These are phyloP conservation scores for Hyphochytrium catenoides DNA, from an alignment of 352 stramenopile genomes.

Conservation along the genomic window DNA sequence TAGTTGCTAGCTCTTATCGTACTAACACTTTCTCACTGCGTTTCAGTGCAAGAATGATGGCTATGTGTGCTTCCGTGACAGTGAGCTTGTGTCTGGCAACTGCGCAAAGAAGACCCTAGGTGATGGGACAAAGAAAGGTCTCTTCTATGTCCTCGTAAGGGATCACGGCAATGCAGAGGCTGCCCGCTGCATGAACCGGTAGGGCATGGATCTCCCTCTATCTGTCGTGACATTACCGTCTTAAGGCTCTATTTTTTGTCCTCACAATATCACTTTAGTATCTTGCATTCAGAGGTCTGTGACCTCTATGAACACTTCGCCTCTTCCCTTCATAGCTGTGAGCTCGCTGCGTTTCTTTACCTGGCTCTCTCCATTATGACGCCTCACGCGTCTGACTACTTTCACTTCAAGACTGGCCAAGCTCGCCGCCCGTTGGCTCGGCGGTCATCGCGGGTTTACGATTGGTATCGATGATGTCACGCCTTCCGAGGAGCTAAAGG, in stretches of 20 bases:
- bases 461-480: constrained; percentile 99
- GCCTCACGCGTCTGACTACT: too few species aligned
- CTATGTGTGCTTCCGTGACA: constrained; percentile 77
- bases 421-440: constrained; percentile 88
- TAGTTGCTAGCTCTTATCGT: background rate
- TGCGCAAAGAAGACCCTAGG: constrained; percentile 96
- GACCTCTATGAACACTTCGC: too few species aligned
- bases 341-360: too few species aligned
- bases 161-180: constrained; percentile 77
- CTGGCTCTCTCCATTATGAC: too few species aligned
- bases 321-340: too few species aligned
- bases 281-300: too few species aligned
- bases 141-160: constrained; percentile 93
- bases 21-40: constrained; percentile 1
- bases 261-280: too few species aligned
- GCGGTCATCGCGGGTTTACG: constrained; percentile 90
- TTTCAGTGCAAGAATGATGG: background rate
- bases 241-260: too few species aligned
- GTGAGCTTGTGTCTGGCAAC: constrained; percentile 91
- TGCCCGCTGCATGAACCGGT: constrained; percentile 92
- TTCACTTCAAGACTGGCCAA: too few species aligned
- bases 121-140: constrained; percentile 89
- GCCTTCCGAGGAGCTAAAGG: constrained; percentile 71
- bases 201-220: too few species aligned
- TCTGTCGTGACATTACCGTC: too few species aligned